phyloP scores from a whole-genome alignment of 1,139 yeast genomes.

The Entelexis sorbosivorans region DNA sequence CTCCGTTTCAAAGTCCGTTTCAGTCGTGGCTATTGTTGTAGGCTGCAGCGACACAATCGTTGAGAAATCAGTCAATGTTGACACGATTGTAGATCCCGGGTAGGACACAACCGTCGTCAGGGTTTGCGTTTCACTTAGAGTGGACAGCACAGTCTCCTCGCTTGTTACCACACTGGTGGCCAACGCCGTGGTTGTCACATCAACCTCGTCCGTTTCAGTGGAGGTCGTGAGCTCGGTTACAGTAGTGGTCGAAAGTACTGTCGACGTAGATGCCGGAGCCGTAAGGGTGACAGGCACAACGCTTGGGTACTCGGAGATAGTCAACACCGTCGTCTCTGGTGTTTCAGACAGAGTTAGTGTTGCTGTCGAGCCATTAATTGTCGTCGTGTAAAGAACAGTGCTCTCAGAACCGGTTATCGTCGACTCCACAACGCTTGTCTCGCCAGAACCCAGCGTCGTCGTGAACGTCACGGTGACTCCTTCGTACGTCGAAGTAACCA shows the following conservation, averaged over 20 bases:
- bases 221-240: slow-evolving; percentile 6
- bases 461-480: slow-evolving; percentile 9
- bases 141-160: neutral
- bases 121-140: neutral
- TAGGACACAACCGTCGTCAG: neutral
- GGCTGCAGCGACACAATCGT: neutral
- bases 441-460: slow-evolving; percentile 13
- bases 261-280: slow-evolving; percentile 10
- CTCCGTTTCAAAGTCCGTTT: neutral
- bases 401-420: slow-evolving; percentile 13
- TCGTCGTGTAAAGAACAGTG: slow-evolving; percentile 6
- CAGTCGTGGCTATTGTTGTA: neutral
- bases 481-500: slow-evolving; percentile 9
- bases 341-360: slow-evolving; percentile 2
- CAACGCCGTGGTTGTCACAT: slow-evolving; percentile 1
- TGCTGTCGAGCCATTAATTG: slow-evolving; percentile 2
- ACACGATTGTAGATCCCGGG: neutral
- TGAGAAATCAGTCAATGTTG: slow-evolving; percentile 3
- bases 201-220: neutral
- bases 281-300: slow-evolving; percentile 15
- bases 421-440: slow-evolving; percentile 5
- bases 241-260: slow-evolving; percentile 2
- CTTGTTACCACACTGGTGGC: neutral
- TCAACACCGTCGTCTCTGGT: slow-evolving; percentile 12
- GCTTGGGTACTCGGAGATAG: slow-evolving; percentile 12